Evolutionary conservation across 2,329 filamentous ascomycete genomes (phyloP), one percentile per base, ranked within the genome.

Genomic region (Pseudogymnoascus sp.): DNA sequence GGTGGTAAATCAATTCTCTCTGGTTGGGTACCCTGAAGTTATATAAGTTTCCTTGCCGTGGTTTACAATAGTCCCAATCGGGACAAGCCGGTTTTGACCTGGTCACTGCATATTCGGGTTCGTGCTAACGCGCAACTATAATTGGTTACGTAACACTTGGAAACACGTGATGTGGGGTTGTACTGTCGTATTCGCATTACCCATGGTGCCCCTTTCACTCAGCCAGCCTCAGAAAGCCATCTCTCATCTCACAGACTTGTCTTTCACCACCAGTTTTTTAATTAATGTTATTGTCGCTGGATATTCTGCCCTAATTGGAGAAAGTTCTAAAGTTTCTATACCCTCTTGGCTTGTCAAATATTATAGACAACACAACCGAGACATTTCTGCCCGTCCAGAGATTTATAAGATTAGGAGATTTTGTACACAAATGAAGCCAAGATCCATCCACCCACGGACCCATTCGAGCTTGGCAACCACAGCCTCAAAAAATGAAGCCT

Each of bases 381-480:
- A 35, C 50, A 33, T 19, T 53, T 53, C 23, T 9, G 10, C 9
- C 3, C 17, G 28, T 28, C 50, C 50, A 35, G 50, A 57, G n/a
- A 57, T 21, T 53, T 53, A 28, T 57, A 57, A 57, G 50, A 57
- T 57, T 57, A 35, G 50, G 50, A 57, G 50, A 57, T 57, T 53
- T 33, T 57, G 50, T 57, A 33, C 35, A 57, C 50, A 57, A 57
- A 35, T 21, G 28, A 35, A 21, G 17, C 26, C 50, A 57, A 21
- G 28, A 15, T 57, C 50, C 17, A 15, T 57, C 50, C 17, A 21
- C 50, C 10, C 33, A 57, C n/a, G 50, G 50, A 35, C 28, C 28
- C 50, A 57, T 57, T 57, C 50, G 33, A 57, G 11, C 50, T 57
- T 33, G 50, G 50, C 50, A 57, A 33, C 15, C 17, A 8, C 10